Conservation (phyloP, 2,329 filamentous ascomycete species). For the Thelonectria blattea region DNA sequence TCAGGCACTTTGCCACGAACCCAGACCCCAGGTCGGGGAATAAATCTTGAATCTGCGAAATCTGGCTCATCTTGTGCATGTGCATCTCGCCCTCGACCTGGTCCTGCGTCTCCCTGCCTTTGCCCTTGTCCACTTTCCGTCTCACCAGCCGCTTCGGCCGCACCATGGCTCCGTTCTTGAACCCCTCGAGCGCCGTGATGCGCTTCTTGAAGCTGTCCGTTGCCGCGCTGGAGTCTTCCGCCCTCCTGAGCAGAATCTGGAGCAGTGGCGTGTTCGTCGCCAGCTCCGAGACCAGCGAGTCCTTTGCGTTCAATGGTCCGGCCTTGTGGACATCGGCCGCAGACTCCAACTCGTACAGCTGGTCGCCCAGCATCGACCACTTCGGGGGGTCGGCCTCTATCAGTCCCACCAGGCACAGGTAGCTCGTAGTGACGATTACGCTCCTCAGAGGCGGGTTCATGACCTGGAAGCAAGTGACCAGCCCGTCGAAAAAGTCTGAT, state of each 20-base stretch:
- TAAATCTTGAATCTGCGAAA: constrained; percentile 90
- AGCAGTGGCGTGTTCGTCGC: constrained; percentile 82
- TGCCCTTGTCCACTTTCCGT: constrained; percentile 70
- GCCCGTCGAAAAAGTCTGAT: constrained; percentile 83
- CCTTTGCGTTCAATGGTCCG: constrained; percentile 62
- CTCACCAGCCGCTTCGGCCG: constrained; percentile 58
- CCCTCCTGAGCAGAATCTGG: constrained; percentile 62
- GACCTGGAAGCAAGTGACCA: constrained; percentile 69
- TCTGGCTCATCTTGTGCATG: constrained; percentile 80
- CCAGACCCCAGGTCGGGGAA: constrained; percentile 86
- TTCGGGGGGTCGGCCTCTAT: constrained; percentile 71
- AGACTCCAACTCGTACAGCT: constrained; percentile 80
- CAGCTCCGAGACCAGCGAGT: constrained; percentile 80
- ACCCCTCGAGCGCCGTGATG: constrained; percentile 64
- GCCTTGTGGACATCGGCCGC: constrained; percentile 69
- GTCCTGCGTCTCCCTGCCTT: constrained; percentile 52
- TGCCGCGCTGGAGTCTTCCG: constrained; percentile 55
- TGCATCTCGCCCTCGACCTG: constrained; percentile 62
- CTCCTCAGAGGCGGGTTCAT: constrained; percentile 69
- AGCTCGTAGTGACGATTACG: constrained; percentile 73
- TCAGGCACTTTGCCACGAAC: constrained; percentile 80
- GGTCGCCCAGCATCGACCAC: constrained; percentile 78
- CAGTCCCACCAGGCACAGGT: constrained; percentile 75
- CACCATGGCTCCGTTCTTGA: constrained; percentile 61
- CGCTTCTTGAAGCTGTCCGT: constrained; percentile 65